Evolutionary conservation across 1,139 yeast genomes (phyloP), one percentile per base, ranked within the genome.

Genomic region (Saccharomyces uvarum): DNA sequence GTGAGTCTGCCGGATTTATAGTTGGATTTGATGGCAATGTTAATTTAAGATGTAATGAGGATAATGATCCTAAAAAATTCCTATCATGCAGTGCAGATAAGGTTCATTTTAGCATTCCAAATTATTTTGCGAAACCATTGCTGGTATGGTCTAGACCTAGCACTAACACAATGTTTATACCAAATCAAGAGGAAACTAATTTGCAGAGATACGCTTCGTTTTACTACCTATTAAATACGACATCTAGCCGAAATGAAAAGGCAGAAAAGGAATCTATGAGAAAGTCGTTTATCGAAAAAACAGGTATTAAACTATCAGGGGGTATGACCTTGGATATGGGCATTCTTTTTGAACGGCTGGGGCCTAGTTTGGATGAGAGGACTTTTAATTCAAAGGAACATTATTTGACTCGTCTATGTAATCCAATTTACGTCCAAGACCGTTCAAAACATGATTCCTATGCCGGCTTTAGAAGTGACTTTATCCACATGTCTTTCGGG

Each of bases 1-100:
- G 89, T 1, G 74, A 75, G 11, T 78, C 84, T 51, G 80, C 96
- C 1, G 99, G 99, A 0, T 87, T 89, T 68, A 82, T 86, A 1
- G 80, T 90, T 62, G 81, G 84, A 32, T 91, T 96, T 84, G 80
- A 81, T 60, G 80, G 86, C 50, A 76, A 84, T 62, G 90, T 88
- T 2, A 64, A 67, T 1, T 74, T 89, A 53, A 66, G 73, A 4
- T 75, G 89, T 52, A 89, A 89, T 68, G 82, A 81, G 21, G 74
- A 80, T 21, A 84, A 80, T 31, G 77, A 83, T 57, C 83, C 88
- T 16, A 77, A 77, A 51, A 82, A 84, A 53, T 78, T 93, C 56
- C 69, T 90, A 51, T 75, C 79, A 6, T 80, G 88, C 33, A 77
- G 77, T 8, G 82, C 96, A 56, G 82, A 86, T 51, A 81, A 81